Evolutionary conservation across 345 rosid species (phyloP).

Genomic region (Isatis tinctoria): DNA sequence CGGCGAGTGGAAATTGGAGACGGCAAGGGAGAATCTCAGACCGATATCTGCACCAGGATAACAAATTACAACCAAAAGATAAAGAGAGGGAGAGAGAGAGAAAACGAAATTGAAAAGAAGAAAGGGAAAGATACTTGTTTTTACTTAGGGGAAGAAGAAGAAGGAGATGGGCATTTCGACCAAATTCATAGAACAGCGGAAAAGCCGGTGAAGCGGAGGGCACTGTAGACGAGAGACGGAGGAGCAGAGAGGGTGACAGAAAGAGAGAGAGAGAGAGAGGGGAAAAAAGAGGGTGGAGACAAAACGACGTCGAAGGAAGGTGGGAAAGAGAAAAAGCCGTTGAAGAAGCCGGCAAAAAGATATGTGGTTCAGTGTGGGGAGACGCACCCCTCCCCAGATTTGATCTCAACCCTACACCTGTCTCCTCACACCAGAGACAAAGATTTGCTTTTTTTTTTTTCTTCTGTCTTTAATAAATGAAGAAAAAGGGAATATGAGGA

Average conservation of each 20-base stretch:
- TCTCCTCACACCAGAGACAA: slow-evolving; percentile 30
- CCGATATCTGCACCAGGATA: not conserved
- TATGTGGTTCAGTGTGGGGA: slow-evolving; percentile 37
- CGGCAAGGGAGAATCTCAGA: slow-evolving; percentile 16
- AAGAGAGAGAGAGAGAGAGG: not conserved
- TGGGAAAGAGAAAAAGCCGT: slow-evolving; percentile 32
- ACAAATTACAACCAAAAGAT: not conserved
- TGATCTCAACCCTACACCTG: slow-evolving; percentile 35
- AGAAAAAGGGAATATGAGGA: not conserved
- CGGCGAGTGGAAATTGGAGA: slow-evolving; percentile 19
- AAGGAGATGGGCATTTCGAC: slow-evolving; percentile 10
- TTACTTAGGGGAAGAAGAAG: not conserved
- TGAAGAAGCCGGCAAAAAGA: slow-evolving; percentile 40
- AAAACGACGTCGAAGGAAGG: slow-evolving; percentile 37
- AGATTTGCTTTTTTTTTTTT: slow-evolving; percentile 21
- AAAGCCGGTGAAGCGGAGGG: slow-evolving; percentile 19
- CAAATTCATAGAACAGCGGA: not conserved
- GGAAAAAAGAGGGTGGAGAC: slow-evolving; percentile 9
- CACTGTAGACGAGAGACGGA: slow-evolving; percentile 22
- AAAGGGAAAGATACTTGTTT: not conserved
- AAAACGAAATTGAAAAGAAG: not conserved
- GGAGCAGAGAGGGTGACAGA: not conserved
- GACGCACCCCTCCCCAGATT: slow-evolving; percentile 26
- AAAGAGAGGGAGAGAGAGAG: not conserved
- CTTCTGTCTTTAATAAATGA: not conserved